Percentiles rank a stretch among this genome's conserved stretches.
phyloP scores from a whole-genome alignment of 345 rosid genomes.

The Triadica sebifera region DNA sequence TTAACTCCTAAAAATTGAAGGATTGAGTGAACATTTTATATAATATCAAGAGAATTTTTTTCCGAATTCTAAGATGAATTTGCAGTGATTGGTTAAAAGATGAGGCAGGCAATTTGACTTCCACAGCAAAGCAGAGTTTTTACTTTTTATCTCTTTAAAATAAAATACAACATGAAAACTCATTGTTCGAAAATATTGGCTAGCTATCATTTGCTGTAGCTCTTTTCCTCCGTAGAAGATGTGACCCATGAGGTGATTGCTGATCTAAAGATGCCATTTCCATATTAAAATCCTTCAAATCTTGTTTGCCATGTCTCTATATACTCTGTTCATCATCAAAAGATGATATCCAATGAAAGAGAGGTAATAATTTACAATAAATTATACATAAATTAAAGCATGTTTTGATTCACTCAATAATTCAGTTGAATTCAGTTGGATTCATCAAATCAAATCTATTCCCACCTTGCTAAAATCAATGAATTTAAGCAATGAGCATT shows the following conservation, averaged over 20 bases:
- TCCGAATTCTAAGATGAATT: too few species aligned
- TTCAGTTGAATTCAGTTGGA: not conserved
- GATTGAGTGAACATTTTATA: too few species aligned
- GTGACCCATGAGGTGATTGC: constrained; percentile 5
- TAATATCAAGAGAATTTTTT: too few species aligned
- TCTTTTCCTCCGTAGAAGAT: not conserved
- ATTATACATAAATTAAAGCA: not conserved
- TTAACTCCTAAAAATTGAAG: too few species aligned
- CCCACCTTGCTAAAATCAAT: not conserved
- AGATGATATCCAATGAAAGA: not conserved
- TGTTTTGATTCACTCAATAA: not conserved
- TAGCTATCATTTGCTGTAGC: not conserved
- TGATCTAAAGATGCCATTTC: not conserved
- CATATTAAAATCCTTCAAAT: constrained; percentile 6
- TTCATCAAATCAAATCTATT: not conserved
- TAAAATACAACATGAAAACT: not conserved
- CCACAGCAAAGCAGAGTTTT: too few species aligned
- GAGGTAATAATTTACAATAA: not conserved
- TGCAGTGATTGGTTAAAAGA: too few species aligned
- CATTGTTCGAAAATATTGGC: not conserved
- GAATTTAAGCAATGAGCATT: not conserved
- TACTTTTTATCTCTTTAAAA: not conserved
- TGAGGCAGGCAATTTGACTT: too few species aligned
- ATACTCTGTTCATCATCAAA: not conserved
- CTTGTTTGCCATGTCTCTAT: not conserved